Base-by-base conservation (phyloP, 148 eudicot species). In the Vaccinium myrtillus region DNA sequence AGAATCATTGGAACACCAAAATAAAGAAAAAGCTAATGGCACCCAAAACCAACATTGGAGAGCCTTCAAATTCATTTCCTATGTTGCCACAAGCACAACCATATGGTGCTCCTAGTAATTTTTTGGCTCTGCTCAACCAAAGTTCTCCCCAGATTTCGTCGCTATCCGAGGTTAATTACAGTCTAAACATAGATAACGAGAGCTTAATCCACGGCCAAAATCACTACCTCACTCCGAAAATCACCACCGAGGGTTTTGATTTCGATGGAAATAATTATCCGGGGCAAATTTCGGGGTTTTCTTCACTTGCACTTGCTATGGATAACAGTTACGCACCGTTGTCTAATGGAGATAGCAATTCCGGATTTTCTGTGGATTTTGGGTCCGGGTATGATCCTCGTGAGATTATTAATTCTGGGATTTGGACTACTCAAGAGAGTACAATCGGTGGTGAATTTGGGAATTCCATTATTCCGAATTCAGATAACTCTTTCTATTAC, bases 1-100 rank as follows among this genome's bases (percentile, higher is more conserved):
- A 94, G 86, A 94, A 94, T 89, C 90, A 92, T 43, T 94, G 97
- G 97, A 94, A 94, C 87, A 92, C 97, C 27, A 94, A 92, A 86
- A 81, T 94, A 58, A 94, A 92, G 92, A 94, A 94, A 88, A 92
- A 88, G 79, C 87, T 92, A 7, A 5, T 79, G 30, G 71, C 85
- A 48, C 69, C 79, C 65, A 74, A 65, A 50, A 49, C 8, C 73
- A 67, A 25, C 73, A 10, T 67, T 11, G 73, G 36, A 67, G 73
- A 67, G 36, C 73, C 73, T 67, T 67, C 73, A 27, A 25, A 67
- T 25, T 67, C 73, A 67, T 11, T 67, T 14, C 36, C 36, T 67
- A 10, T 83, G 25, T 13, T 59, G n/a, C 32, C 81, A 63, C 75
- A 53, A 39, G 9, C 27, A 63, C 83, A 71, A 78, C 32, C 54